Conservation (phyloP, 2,329 filamentous ascomycete genomes). For the Sordariomycetes sp. region DNA sequence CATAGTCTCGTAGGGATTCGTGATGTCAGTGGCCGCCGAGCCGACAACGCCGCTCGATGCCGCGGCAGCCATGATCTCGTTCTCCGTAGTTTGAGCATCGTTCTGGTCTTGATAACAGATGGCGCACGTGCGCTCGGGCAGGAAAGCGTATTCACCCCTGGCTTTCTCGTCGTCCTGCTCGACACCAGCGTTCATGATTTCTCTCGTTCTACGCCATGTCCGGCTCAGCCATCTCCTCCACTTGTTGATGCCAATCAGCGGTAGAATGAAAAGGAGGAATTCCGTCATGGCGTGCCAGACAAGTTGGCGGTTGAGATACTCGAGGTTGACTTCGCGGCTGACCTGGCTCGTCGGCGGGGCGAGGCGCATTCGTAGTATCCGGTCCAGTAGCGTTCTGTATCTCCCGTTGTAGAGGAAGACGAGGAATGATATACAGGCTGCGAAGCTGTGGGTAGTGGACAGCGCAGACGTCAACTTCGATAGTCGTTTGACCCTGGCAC, state of each 20-base stretch:
- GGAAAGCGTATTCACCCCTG: slow-evolving; percentile 69
- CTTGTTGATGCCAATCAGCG: slow-evolving; percentile 85
- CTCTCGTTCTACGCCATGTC: slow-evolving; percentile 74
- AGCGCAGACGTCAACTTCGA: slow-evolving; percentile 59
- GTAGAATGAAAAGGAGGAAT: slow-evolving; percentile 94
- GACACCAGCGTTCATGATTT: slow-evolving; percentile 41
- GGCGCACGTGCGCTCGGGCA: slow-evolving; percentile 89
- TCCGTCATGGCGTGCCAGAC: slow-evolving; percentile 99
- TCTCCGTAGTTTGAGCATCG: slow-evolving; percentile 58
- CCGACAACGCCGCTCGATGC: slow-evolving; percentile 72
- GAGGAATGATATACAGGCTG: slow-evolving; percentile 77
- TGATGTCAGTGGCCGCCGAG: slow-evolving; percentile 85
- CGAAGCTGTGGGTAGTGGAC: slow-evolving; percentile 69
- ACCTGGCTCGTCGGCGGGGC: slow-evolving; percentile 79
- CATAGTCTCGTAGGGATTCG: slow-evolving; percentile 88
- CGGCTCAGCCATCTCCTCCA: slow-evolving; percentile 87
- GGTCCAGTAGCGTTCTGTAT: slow-evolving; percentile 85
- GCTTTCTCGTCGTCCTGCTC: slow-evolving; percentile 37
- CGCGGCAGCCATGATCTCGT: slow-evolving; percentile 63
- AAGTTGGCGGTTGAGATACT: slow-evolving; percentile 93
- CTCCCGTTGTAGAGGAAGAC: slow-evolving; percentile 85
- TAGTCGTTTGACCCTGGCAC: slow-evolving; percentile 43
- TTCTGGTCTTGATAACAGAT: slow-evolving; percentile 97
- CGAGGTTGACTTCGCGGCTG: slow-evolving; percentile 87
- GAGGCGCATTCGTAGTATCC: slow-evolving; percentile 73